Base-by-base conservation (phyloP, 1,139 yeast genomes). In the Debaryomyces fabryi region DNA sequence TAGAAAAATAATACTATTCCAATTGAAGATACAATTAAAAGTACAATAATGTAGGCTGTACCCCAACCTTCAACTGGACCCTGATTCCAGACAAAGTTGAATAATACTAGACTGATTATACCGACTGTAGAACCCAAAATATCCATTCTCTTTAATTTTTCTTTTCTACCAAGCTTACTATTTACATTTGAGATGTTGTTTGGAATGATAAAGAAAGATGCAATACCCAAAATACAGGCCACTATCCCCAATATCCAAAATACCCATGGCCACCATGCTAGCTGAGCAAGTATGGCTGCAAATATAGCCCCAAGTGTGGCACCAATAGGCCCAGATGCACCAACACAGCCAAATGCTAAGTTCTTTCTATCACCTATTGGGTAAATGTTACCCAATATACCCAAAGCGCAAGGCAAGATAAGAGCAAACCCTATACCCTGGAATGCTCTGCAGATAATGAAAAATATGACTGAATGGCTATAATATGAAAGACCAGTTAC, bases 391-490 rank as follows among this genome's bases (percentile, higher is more conserved):
- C 85, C 85, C 41, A 79, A 65, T 20, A 77, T 67, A 0, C 84
- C 85, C 57, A 79, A 67, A 3, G 78, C 81, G 52, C 80, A 76
- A 3, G 86, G 85, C 44, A 81, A 58, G 40, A 79, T 61, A 40
- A 78, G 70, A 0, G 85, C 81, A 53, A 79, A 72, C 2, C 85
- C 85, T 13, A 81, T 65, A 13, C 85, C 85, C 58, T 78, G 83
- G 39, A 80, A 67, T 0, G 83, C 83, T 48, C 85, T 68, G 54
- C 80, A 69, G 8, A 78, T 59, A 47, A 81, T 78, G 59, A 74
- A 79, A 57, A 79, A 79, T 0, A 72, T 63, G 16, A 75, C 71
- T 3, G 74, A 71, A 15, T 69, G 62, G 2, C 79, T 56, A 52
- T 72, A 80, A n/a, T 64, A 62, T 0, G 83, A 67, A 2, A 79